Evolutionary conservation across 2,329 filamentous ascomycete species (phyloP), one percentile per base, ranked within the genome.

Genomic region (Claviceps pusilla): DNA sequence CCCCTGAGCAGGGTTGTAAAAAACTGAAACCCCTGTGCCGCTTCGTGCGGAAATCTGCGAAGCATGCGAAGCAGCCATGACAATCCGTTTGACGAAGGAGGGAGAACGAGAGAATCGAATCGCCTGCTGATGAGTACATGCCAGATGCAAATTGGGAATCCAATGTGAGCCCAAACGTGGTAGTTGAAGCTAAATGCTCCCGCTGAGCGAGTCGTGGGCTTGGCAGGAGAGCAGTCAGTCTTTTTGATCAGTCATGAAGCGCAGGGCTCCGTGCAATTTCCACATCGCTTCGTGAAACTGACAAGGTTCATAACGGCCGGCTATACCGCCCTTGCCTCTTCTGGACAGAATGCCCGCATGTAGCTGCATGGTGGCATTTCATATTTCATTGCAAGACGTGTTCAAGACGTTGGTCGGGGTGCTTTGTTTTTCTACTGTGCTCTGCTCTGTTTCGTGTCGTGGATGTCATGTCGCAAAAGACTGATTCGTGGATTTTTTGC

Each of bases 1-100:
- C 55, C 55, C 52, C 55, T 54, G 52, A 56, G 48, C 55, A 51
- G 55, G 52, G 48, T 56, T n/a, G 48, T 31, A 16, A 42, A 35
- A 35, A 35, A 33, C 16, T 19, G 19, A 19, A 19, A 19, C 1
- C 50, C 51, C 48, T 39, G 41, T 7, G 43, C 37, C 43, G 9
- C 45, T 10, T n/a, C 19, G 19, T 43, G 48, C 29, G 52, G 48
- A 45, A 39, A 41, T 12, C 24, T 19, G 51, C 31, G 31, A 33
- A 33, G 19, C 19, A 19, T 19, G 19, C 33, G 31, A 52, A 52
- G 29, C 31, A 39, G 37, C 12, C 12, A 14, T 14, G 37, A 39
- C 37, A 3, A 39, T 19, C 19, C 19, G 19, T 19, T 19, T 19
- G 19, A 11, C 4, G 16, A 33, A 33, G 7, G 7, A 4, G 28